Base-by-base conservation (phyloP, 768 basidiomycete species). In the Antrodiella citrinella region DNA sequence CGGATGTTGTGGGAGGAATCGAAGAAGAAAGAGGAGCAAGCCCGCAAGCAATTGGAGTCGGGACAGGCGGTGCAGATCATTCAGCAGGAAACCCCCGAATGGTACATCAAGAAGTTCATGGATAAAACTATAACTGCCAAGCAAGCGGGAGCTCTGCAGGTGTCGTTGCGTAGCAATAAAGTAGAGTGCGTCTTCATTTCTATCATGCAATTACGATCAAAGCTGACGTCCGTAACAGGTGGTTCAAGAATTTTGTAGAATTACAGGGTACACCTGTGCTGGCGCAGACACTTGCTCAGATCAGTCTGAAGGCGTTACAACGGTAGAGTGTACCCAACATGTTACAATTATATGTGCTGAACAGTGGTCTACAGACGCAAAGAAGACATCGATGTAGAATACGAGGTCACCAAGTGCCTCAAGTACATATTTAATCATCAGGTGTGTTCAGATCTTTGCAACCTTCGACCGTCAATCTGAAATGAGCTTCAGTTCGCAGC, bases 61-160 rank as follows among this genome's bases (percentile, higher is more conserved):
- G 81, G 82, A 4, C 78, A 79, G 49, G 57, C 78, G 4, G n/a
- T n/a, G n/a, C 66, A 69, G 4, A 64, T 74, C 19, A 74, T 80
- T 19, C 66, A 78, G 19, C 78, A 81, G 49, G 84, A 86, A 54
- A 81, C 86, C 7, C 92, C 94, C 1, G 88, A 96, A 64, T 96
- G 87, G 86, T 97, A 92, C 62, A 81, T 98, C 55, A 80, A 84
- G 65, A 91, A 85, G 66, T 91, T 96, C 63, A 72, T 97, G 61
- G 87, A 94, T 61, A 81, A 81, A 52, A 86, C 86, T 1, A 82
- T 96, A 45, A 92, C 84, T 1, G 68, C 81, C 39, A 88, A 90
- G 66, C 83, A 92, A 54, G 87, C 89, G 9, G 72, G 76, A 19
- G 81, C 86, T 50, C 70, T 98, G 43, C 74, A 74, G 58, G 86